Conservation (phyloP, 2,329 filamentous ascomycete species). For the Alternaria triticimaculans region DNA sequence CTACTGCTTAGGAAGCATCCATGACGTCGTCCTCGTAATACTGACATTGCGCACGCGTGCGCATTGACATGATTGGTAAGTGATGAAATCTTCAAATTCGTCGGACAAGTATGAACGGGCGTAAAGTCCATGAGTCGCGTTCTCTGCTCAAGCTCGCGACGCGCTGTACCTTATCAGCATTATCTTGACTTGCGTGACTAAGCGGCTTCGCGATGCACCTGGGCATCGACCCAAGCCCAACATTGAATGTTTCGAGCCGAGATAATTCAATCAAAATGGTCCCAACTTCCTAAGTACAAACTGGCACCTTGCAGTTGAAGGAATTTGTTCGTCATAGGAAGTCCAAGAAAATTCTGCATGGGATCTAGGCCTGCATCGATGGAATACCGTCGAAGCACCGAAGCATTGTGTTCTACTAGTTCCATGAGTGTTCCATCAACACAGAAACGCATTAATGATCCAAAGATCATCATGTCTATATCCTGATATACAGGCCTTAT, state of each 20-base stretch:
- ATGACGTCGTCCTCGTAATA: slow-evolving; percentile 13
- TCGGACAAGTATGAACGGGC: neutral
- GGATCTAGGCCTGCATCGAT: neutral
- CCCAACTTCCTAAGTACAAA: neutral
- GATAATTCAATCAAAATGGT: neutral
- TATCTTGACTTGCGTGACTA: neutral
- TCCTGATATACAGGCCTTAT: neutral
- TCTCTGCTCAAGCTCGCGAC: neutral
- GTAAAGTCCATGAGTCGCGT: neutral
- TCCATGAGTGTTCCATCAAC: neutral
- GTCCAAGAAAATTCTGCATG: neutral
- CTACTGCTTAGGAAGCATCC: slow-evolving; percentile 17
- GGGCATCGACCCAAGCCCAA: neutral
- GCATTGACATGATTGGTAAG: neutral
- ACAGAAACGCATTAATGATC: neutral
- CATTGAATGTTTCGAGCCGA: neutral
- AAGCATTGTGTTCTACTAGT: no score
- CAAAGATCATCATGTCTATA: neutral
- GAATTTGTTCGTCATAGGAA: neutral
- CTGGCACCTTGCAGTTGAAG: neutral
- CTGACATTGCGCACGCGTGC: neutral
- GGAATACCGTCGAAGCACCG: neutral
- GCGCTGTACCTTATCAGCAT: neutral
- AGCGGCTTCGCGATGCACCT: neutral
- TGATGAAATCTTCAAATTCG: neutral